These are phyloP conservation scores for Oryza glumipatula DNA, from an alignment of 176 grass and related monocot species.

Conservation along the genomic window DNA sequence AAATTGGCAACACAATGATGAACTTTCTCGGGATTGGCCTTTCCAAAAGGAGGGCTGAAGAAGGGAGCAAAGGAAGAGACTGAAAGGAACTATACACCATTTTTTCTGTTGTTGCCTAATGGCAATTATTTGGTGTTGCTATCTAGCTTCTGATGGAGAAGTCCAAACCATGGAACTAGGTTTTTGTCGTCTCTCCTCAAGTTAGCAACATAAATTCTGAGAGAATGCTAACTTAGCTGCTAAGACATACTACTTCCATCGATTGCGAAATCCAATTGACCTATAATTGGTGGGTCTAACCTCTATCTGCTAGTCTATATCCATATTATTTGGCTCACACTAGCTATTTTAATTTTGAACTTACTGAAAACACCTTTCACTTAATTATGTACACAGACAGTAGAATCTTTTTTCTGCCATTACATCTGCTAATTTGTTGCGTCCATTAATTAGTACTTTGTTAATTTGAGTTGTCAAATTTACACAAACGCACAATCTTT, in stretches of 20 bases:
- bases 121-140: conserved; percentile 1
- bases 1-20: conserved; percentile 6
- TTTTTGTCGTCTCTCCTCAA: neutral
- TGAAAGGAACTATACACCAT: conserved; percentile 2
- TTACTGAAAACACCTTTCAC: neutral
- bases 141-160: neutral
- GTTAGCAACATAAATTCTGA: neutral
- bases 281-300: neutral
- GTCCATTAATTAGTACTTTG: too few relatives aligned
- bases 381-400: neutral
- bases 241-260: neutral
- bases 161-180: neutral
- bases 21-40: conserved; percentile 22
- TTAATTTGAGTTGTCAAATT: too few relatives aligned
- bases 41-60: conserved; percentile 4
- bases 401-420: neutral
- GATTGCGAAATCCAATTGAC: neutral
- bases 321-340: neutral
- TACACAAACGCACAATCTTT: too few relatives aligned
- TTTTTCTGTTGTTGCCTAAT: conserved; percentile 10
- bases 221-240: neutral
- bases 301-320: neutral
- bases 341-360: neutral
- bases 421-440: too few relatives aligned
- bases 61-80: conserved; percentile 19